phyloP scores from a whole-genome alignment of 257 asterid species.

The Solanum clarkiae region DNA sequence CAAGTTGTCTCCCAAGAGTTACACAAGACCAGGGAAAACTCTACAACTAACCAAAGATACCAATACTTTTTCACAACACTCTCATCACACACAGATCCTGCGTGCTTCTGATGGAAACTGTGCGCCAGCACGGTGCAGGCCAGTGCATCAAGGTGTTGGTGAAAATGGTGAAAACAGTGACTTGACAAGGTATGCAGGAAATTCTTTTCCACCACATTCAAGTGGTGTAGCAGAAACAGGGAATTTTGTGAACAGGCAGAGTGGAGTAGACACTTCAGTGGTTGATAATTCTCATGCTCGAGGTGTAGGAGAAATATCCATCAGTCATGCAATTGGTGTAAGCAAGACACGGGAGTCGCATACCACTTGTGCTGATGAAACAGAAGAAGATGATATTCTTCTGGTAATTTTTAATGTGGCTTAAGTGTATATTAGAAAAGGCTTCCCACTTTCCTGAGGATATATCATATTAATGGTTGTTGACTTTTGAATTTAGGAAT shows the following conservation, averaged over 20 bases:
- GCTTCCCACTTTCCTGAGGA: not conserved
- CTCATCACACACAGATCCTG: slow-evolving; percentile 26
- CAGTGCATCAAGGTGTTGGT: slow-evolving; percentile 16
- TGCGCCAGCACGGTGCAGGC: slow-evolving; percentile 16
- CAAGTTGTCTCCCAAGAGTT: slow-evolving; percentile 59
- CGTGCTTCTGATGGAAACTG: slow-evolving; percentile 21
- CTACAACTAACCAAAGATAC: slow-evolving; percentile 24
- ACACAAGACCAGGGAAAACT: slow-evolving; percentile 69
- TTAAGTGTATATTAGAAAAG: not conserved
- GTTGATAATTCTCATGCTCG: slow-evolving; percentile 17
- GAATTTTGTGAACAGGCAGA: slow-evolving; percentile 18
- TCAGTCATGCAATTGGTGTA: slow-evolving; percentile 16
- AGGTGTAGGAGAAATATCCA: slow-evolving; percentile 13
- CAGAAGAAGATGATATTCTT: slow-evolving; percentile 67
- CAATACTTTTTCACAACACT: slow-evolving; percentile 24
- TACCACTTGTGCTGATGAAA: slow-evolving; percentile 15
- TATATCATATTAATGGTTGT: not conserved
- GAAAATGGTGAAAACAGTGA: slow-evolving; percentile 17
- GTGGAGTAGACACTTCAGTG: slow-evolving; percentile 8
- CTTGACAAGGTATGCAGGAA: slow-evolving; percentile 10
- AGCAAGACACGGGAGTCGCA: slow-evolving; percentile 13
- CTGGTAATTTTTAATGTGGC: slow-evolving; percentile 45
- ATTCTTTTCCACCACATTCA: slow-evolving; percentile 18
- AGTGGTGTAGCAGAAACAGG: slow-evolving; percentile 29
- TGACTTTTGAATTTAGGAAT: not conserved